Evolutionary conservation across 1,284 basidiomycete species (phyloP), one percentile per base, ranked within the genome.

Genomic region (Leccinum subrobustum): DNA sequence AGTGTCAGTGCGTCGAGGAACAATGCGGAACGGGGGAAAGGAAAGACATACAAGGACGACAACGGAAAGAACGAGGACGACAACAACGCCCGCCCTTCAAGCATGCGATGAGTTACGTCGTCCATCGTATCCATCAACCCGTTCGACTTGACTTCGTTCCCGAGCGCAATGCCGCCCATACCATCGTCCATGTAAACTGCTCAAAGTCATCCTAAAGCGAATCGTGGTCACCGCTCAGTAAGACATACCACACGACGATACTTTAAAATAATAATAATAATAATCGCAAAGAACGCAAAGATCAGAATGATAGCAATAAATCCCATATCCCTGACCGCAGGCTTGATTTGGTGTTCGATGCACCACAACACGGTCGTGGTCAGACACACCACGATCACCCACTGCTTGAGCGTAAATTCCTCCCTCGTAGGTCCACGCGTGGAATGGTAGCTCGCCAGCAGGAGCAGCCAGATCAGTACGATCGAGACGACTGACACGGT

Each of bases 161-260:
- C 97, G 3, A 98, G 85, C 0, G 95, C 94, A 56, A 98, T 96
- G 37, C 97, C 96, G 18, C 97, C 96, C 96, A 99, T 99, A 96
- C 94, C 63, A 97, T 95, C 1, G 91, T 91, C 31, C 31, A 31
- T 31, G 31, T 31, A 31, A 31, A 31, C 31, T 31, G 91, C 71
- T 96, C 95, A 75, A 97, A 97, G 76, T 97, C 95, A 68, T 95
- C 93, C 93, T 95, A 71, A 27, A 14, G 37, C 9, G 20, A 47
- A 47, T 47, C 44, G 20, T 20, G n/a, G n/a, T 47, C 20, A n/a
- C n/a, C 44, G 20, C 44, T 47, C 44, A 23, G 44, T 39, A 39
- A 39, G 20, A 47, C 44, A 47, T 39, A 37, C 35, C 35, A 37
- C 35, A 37, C 14, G 42, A 11, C 52, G 12, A 39, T 53, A 92